Conservation (phyloP, 2,329 filamentous ascomycete genomes). For the Venturia effusa region DNA sequence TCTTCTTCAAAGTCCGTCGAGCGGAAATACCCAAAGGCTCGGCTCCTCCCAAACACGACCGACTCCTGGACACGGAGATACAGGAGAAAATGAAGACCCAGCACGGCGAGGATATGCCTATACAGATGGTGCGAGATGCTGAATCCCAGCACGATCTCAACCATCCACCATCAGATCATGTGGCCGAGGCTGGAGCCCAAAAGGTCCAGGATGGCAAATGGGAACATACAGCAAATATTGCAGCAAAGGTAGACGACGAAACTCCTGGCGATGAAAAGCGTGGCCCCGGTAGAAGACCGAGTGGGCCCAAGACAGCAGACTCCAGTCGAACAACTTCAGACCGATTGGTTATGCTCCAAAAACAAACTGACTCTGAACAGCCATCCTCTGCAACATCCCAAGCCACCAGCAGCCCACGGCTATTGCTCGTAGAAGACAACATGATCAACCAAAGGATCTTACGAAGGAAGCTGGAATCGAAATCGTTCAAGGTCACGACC, state of each 20-base stretch:
- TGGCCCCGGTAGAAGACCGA: neutral
- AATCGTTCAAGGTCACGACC: slow-evolving; percentile 20
- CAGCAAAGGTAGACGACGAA: slow-evolving; percentile 8
- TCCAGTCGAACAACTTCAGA: neutral
- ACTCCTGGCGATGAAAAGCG: neutral
- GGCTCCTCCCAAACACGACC: slow-evolving; percentile 14
- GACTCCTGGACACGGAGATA: slow-evolving; percentile 18
- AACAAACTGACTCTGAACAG: slow-evolving; percentile 6
- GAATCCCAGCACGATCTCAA: slow-evolving; percentile 17
- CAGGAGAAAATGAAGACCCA: slow-evolving; percentile 13
- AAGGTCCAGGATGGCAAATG: neutral
- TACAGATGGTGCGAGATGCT: slow-evolving; percentile 15
- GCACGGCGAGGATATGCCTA: slow-evolving; percentile 15
- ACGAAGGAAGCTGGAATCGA: slow-evolving; percentile 21
- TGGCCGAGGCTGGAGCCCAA: slow-evolving; percentile 15
- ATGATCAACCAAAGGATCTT: slow-evolving; percentile 26
- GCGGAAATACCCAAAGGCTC: slow-evolving; percentile 16
- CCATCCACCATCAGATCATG: slow-evolving; percentile 23
- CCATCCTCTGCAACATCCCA: neutral
- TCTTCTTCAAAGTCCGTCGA: slow-evolving; percentile 44
- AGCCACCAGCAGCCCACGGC: neutral
- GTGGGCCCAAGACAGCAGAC: neutral
- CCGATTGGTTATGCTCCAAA: neutral
- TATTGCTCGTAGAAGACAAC: slow-evolving; percentile 25
- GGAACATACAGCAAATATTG: slow-evolving; percentile 10